Percentiles rank a stretch among this genome's conserved stretches.
Evolutionary conservation across 129 eudicot genomes (phyloP).

Genomic region (Helianthus annuus): DNA sequence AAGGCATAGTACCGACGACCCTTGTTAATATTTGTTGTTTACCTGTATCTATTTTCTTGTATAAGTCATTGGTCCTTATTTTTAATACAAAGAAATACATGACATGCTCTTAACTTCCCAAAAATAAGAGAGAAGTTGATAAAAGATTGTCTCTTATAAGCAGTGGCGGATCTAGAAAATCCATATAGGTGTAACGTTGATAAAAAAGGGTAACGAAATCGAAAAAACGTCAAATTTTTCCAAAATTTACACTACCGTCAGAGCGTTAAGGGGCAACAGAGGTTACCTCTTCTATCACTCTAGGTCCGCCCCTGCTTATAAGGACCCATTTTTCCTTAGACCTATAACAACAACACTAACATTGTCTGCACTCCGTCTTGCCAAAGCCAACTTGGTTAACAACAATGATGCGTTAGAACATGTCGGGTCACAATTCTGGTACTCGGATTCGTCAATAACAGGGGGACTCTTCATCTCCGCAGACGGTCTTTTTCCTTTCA

Average conservation of each 20-base stretch:
- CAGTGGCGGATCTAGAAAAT: no score
- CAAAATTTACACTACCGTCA: no score
- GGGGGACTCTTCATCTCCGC: constrained; percentile 3
- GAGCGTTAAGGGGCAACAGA: no score
- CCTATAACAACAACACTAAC: constrained; percentile 71
- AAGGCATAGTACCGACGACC: no score
- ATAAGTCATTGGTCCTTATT: not conserved
- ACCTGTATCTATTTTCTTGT: not conserved
- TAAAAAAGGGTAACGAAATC: no score
- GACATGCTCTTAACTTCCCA: no score
- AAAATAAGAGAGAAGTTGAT: not conserved
- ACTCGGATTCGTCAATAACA: constrained; percentile 3
- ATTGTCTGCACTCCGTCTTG: constrained; percentile 63
- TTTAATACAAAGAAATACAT: no score
- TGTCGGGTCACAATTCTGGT: constrained; percentile 39
- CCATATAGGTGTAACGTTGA: no score
- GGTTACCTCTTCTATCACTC: no score
- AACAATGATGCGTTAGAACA: constrained; percentile 63
- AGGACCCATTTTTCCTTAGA: constrained; percentile 36
- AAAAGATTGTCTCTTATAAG: not conserved
- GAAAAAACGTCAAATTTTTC: no score
- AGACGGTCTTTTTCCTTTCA: constrained; percentile 34
- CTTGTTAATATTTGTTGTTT: not conserved
- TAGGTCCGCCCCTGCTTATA: no score
- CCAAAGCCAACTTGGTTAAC: constrained; percentile 71